Conservation (phyloP, 2,329 filamentous ascomycete genomes). For the Colletotrichum camelliae region DNA sequence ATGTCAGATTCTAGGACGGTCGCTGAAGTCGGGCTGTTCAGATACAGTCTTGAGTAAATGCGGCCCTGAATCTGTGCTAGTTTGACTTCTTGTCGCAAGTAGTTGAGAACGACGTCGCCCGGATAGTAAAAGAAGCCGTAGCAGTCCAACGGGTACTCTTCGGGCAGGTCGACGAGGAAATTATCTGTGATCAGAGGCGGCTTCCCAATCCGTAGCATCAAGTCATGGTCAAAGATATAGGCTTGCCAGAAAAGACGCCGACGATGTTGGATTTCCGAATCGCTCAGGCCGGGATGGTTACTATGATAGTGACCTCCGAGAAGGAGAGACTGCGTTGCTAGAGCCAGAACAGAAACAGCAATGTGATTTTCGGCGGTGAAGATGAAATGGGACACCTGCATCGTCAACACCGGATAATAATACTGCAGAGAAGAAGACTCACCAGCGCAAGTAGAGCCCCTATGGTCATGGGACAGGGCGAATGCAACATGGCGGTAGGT, state of each 20-base stretch:
- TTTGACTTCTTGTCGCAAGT: conserved; percentile 8
- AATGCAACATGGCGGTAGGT: not conserved
- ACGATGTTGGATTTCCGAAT: not conserved
- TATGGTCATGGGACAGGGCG: not conserved
- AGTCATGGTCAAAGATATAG: conserved; percentile 11
- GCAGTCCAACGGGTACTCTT: conserved; percentile 7
- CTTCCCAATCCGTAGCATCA: conserved; percentile 12
- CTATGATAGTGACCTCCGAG: conserved; percentile 2
- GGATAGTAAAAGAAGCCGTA: conserved; percentile 16
- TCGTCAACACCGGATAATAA: not conserved
- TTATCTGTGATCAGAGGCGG: conserved; percentile 14
- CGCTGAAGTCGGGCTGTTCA: not conserved
- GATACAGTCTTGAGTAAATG: not conserved
- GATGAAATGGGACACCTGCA: conserved; percentile 2
- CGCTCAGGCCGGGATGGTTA: not conserved
- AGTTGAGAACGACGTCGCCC: conserved; percentile 5
- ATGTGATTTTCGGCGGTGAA: conserved; percentile 10
- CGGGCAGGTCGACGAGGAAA: conserved; percentile 12
- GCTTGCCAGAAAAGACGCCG: conserved; percentile 9
- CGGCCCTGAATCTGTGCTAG: conserved; percentile 15
- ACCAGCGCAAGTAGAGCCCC: conserved; percentile 1
- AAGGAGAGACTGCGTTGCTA: not conserved
- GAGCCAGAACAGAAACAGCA: not conserved
- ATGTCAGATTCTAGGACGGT: conserved; percentile 13
- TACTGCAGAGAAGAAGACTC: not conserved